Evolutionary conservation across 2,329 filamentous ascomycete genomes (phyloP), one percentile per base, ranked within the genome.

Genomic region (Fusarium nurragi): DNA sequence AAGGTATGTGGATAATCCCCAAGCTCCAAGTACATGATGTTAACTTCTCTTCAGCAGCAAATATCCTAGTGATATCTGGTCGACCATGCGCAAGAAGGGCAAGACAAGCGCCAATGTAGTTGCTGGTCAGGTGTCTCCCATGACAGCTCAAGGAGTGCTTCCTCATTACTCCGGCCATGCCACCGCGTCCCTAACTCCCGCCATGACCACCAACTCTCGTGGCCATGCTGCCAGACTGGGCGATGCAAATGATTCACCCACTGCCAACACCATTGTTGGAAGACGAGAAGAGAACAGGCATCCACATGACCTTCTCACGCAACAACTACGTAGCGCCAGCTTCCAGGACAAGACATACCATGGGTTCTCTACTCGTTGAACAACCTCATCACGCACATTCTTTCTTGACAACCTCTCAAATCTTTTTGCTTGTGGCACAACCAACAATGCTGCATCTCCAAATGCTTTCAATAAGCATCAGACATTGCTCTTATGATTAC

Each of bases 161-260:
- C 84, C 84, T 16, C 82, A 84, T 28, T 86, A 84, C 54, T 73
- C 77, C 11, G 83, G 84, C 18, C 77, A 85, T 67, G 84, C 84
- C 21, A 81, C 83, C 11, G 83, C 83, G 21, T 84, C 81, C 43
- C 75, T 84, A 19, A 75, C 78, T 11, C 82, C 82, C 16, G 71
- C 79, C 21, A 78, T 81, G 44, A 73, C 75, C 22, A 67, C 69
- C 22, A 75, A 78, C 39, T 65, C 74, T 47, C 77, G 76, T 45
- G 52, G 52, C 16, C 68, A 73, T 12, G 60, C 62, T 14, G 53
- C 52, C 39, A 80, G 76, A 54, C 41, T 69, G 11, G 54, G 58
- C n/a, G 70, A 72, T 14, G 34, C 53, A 10, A 70, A 58, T 32
- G 70, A 73, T 19, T 40, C 62, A n/a, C 54, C 50, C 32, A 26